Conservation (phyloP, 2,329 filamentous ascomycete genomes). For the Dichotomopilus funicola region DNA sequence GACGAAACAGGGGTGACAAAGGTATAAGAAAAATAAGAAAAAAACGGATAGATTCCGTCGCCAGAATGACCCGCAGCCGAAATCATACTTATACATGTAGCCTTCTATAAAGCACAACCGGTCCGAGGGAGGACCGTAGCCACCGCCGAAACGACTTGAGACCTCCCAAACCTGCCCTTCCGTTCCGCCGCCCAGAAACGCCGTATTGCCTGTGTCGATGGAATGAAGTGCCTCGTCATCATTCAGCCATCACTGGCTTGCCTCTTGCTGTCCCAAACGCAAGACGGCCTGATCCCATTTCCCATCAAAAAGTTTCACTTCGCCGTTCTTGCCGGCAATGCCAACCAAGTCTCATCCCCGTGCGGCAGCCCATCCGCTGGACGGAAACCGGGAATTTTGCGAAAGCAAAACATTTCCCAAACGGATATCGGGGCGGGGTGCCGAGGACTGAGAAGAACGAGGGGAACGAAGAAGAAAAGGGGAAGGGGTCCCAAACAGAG, state of each 20-base stretch:
- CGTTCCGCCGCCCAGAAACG: constrained; percentile 1
- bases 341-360: too few species aligned
- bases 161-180: background rate
- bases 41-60: constrained; percentile 10
- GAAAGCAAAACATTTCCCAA: too few species aligned
- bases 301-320: background rate
- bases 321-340: too few species aligned
- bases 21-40: background rate
- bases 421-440: background rate
- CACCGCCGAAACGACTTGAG: background rate
- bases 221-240: constrained; percentile 1
- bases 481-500: background rate
- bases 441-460: background rate
- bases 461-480: background rate
- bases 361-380: too few species aligned
- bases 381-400: too few species aligned
- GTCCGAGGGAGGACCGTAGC: too few species aligned
- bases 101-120: constrained; percentile 8
- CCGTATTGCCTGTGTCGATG: constrained; percentile 2
- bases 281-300: background rate
- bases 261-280: background rate
- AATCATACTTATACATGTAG: constrained; percentile 19
- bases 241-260: constrained; percentile 7
- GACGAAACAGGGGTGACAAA: too few species aligned
- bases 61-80: constrained; percentile 11